Percentiles rank a stretch among this genome's conserved stretches.
phyloP scores from a whole-genome alignment of 345 rosid species.

The Heritiera fomes region DNA sequence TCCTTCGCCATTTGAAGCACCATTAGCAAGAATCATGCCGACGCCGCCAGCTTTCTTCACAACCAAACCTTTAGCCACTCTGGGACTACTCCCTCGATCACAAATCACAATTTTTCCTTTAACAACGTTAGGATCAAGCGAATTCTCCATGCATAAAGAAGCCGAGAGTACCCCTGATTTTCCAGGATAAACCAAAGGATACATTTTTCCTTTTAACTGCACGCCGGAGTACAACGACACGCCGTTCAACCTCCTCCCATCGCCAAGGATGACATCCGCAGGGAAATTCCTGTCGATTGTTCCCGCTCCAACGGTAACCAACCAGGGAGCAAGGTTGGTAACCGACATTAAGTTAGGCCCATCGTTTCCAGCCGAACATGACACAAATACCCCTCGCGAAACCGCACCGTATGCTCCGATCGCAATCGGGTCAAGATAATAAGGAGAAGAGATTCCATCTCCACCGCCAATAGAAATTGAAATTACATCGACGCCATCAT shows the following conservation, averaged over 20 bases:
- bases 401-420: conserved; percentile 70
- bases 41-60: conserved; percentile 85
- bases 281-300: conserved; percentile 81
- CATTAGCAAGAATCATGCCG: conserved; percentile 84
- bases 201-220: conserved; percentile 58
- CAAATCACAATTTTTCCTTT: conserved; percentile 79
- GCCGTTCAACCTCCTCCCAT: conserved; percentile 60
- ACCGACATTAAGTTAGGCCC: conserved; percentile 80
- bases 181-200: conserved; percentile 70
- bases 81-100: conserved; percentile 72
- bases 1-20: conserved; percentile 78
- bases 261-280: conserved; percentile 56
- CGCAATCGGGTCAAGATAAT: conserved; percentile 82
- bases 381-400: conserved; percentile 50
- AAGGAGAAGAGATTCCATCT: conserved; percentile 67
- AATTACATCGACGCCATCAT: conserved; percentile 72
- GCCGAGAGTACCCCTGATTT: conserved; percentile 55
- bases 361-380: conserved; percentile 69
- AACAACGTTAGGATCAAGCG: conserved; percentile 58
- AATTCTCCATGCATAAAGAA: conserved; percentile 76
- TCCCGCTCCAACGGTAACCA: conserved; percentile 71
- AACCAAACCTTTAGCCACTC: conserved; percentile 79
- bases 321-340: conserved; percentile 78
- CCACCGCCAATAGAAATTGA: conserved; percentile 84
- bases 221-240: conserved; percentile 67